Percentiles rank a stretch among this genome's conserved stretches.
Evolutionary conservation across 2,329 filamentous ascomycete genomes (phyloP).

Genomic region (Fusarium albosuccineum): DNA sequence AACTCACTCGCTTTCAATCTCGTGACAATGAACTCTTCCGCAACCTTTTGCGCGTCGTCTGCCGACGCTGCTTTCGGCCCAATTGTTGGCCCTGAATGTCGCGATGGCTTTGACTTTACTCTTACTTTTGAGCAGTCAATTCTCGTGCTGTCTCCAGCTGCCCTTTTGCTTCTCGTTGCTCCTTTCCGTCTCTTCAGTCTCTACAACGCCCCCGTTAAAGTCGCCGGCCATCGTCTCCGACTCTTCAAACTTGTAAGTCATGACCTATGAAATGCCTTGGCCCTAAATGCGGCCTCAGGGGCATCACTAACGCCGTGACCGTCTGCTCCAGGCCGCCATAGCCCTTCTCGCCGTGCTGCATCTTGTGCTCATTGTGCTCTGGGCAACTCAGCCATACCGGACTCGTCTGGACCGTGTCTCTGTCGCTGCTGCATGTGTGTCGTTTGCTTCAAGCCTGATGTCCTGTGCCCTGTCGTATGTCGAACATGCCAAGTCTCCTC

Average conservation of each 20-base stretch:
- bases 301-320: constrained; percentile 5
- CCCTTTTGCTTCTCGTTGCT: constrained; percentile 47
- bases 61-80: constrained; percentile 47
- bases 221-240: constrained; percentile 43
- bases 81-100: constrained; percentile 46
- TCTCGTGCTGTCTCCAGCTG: constrained; percentile 50
- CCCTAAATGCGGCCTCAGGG: neutral
- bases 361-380: constrained; percentile 51
- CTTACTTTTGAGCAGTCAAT: constrained; percentile 60
- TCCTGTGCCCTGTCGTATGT: constrained; percentile 49
- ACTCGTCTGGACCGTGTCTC: constrained; percentile 46
- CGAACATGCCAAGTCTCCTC: constrained; percentile 50
- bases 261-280: neutral
- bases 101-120: constrained; percentile 63
- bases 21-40: constrained; percentile 43
- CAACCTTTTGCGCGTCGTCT: constrained; percentile 33
- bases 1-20: neutral
- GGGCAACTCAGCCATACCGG: constrained; percentile 39
- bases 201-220: constrained; percentile 41
- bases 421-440: constrained; percentile 50
- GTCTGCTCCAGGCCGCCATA: constrained; percentile 37
- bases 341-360: constrained; percentile 49
- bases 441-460: constrained; percentile 50
- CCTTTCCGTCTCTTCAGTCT: constrained; percentile 50
- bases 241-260: constrained; percentile 46